Conservation (phyloP, 805 yeast genomes). For the Hanseniaspora jakobsenii region DNA sequence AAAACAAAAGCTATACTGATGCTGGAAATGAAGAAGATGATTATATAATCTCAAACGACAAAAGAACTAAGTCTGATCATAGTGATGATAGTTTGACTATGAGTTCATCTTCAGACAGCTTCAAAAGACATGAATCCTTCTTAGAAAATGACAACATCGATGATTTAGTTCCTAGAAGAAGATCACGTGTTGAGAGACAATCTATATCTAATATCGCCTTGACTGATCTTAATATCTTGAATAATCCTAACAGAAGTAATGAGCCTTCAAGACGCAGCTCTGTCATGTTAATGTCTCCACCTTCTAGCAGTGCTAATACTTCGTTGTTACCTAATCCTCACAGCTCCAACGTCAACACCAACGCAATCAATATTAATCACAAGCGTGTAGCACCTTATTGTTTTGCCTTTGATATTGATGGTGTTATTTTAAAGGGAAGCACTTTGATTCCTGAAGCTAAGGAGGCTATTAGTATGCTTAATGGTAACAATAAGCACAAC, state of each 20-base stretch:
- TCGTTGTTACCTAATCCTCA: no score
- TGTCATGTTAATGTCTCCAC: no score
- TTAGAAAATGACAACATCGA: slow-evolving; percentile 67
- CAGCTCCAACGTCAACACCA: no score
- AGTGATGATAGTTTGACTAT: background rate
- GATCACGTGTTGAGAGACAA: slow-evolving; percentile 26
- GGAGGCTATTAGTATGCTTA: slow-evolving; percentile 56
- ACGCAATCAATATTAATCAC: slow-evolving; percentile 49
- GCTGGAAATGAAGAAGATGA: background rate
- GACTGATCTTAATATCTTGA: slow-evolving; percentile 16
- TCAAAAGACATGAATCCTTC: slow-evolving; percentile 33
- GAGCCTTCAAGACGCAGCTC: no score
- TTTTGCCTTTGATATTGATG: slow-evolving; percentile 87
- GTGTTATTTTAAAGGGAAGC: slow-evolving; percentile 78
- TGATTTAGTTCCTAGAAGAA: slow-evolving; percentile 46
- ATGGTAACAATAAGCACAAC: slow-evolving; percentile 66
- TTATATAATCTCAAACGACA: background rate
- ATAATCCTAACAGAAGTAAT: background rate
- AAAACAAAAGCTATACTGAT: background rate
- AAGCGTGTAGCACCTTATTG: slow-evolving; percentile 69
- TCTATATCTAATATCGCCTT: slow-evolving; percentile 20
- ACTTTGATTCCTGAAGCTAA: slow-evolving; percentile 71
- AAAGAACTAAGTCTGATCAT: background rate
- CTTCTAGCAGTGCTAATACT: no score
- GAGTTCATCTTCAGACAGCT: background rate